These are phyloP conservation scores for Carallia pectinifolia DNA, from an alignment of 345 rosid genomes.

Conservation along the genomic window DNA sequence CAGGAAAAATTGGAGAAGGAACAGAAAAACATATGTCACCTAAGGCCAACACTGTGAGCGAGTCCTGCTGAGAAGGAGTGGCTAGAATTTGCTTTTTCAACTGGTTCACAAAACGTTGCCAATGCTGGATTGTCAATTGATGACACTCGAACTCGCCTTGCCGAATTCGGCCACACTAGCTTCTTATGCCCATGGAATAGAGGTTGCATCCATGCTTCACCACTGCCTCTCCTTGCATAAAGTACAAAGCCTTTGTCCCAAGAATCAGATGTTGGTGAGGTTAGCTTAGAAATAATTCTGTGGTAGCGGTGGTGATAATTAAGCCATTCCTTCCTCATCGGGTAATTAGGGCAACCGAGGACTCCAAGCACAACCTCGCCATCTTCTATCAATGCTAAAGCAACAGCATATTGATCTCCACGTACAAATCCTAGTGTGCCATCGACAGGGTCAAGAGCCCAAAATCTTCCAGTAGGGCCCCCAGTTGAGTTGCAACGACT, in stretches of 20 bases:
- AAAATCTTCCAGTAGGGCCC: slow-evolving; percentile 39
- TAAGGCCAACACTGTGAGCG: slow-evolving; percentile 54
- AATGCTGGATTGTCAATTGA: slow-evolving; percentile 44
- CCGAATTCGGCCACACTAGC: slow-evolving; percentile 44
- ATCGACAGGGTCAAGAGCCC: slow-evolving; percentile 60
- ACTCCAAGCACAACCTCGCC: slow-evolving; percentile 57
- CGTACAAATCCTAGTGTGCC: slow-evolving; percentile 58
- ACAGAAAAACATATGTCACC: slow-evolving; percentile 25
- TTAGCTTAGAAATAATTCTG: slow-evolving; percentile 49
- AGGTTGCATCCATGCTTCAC: slow-evolving; percentile 58
- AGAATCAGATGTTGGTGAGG: slow-evolving; percentile 39
- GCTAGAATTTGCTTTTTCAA: slow-evolving; percentile 52
- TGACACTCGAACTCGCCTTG: slow-evolving; percentile 43
- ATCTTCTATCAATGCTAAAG: slow-evolving; percentile 48
- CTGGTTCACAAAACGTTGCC: slow-evolving; percentile 61
- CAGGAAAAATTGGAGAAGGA: neutral
- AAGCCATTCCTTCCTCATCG: slow-evolving; percentile 56
- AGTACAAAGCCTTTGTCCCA: slow-evolving; percentile 59
- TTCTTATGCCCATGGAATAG: slow-evolving; percentile 30
- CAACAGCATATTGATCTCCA: slow-evolving; percentile 61
- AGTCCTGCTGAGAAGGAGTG: slow-evolving; percentile 63
- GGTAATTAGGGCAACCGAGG: slow-evolving; percentile 62
- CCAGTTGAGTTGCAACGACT: slow-evolving; percentile 46
- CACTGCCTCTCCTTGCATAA: slow-evolving; percentile 45
- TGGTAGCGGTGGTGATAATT: slow-evolving; percentile 54